These are phyloP conservation scores for Nemania sp. DNA, from an alignment of 2,329 filamentous ascomycete species.

Conservation along the genomic window DNA sequence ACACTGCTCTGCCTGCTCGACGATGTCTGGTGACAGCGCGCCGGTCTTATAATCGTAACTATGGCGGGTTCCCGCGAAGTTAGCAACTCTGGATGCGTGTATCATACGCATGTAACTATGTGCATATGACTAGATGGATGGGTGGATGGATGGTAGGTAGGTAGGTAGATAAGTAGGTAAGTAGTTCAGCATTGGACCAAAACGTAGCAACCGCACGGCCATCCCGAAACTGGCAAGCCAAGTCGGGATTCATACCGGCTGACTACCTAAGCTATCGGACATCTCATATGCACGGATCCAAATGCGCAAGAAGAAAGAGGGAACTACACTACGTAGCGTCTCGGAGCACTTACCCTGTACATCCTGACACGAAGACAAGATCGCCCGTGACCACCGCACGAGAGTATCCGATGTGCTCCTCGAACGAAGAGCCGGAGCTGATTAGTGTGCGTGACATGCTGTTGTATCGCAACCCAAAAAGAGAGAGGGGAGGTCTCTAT, in stretches of 20 bases:
- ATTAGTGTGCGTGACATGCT: slow-evolving; percentile 31
- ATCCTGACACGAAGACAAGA: slow-evolving; percentile 36
- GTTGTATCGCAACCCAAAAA: not conserved
- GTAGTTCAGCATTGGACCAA: not conserved
- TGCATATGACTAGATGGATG: no score
- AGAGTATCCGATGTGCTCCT: slow-evolving; percentile 38
- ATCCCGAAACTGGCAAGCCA: not conserved
- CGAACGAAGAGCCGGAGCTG: slow-evolving; percentile 37
- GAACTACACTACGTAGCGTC: not conserved
- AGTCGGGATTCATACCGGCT: not conserved
- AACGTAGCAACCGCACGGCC: not conserved
- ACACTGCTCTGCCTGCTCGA: slow-evolving; percentile 36
- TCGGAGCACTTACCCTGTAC: slow-evolving; percentile 33
- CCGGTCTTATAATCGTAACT: slow-evolving; percentile 39
- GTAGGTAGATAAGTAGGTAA: not conserved
- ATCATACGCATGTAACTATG: no score
- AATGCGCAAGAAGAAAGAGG: not conserved
- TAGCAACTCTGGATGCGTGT: not conserved
- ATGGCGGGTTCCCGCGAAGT: not conserved
- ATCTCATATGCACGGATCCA: not conserved
- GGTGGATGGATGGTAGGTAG: not conserved
- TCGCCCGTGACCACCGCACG: slow-evolving; percentile 37
- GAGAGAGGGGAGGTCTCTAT: not conserved
- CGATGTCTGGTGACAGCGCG: slow-evolving; percentile 35
- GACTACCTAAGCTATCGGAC: not conserved